A percentile compares a stretch with the other conserved stretches of the same genome.
phyloP scores from a whole-genome alignment of 176 grass and related monocot species.

The Oryza rufipogon region DNA sequence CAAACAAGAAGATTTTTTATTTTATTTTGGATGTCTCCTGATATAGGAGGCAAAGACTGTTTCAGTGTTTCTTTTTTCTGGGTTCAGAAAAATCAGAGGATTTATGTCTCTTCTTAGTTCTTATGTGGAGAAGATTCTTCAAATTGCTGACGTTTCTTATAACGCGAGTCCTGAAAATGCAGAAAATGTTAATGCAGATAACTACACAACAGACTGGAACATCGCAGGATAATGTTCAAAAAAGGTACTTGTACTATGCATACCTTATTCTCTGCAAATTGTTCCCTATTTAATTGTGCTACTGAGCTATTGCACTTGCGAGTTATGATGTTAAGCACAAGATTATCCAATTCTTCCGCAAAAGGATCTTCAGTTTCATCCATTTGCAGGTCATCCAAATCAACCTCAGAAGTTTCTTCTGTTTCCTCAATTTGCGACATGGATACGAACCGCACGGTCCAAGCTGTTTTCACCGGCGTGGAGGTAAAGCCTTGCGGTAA shows the following conservation, averaged over 20 bases:
- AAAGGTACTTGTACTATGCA: constrained; percentile 27
- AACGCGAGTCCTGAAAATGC: constrained; percentile 45
- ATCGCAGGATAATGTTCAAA: background rate
- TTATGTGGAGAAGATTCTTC: constrained; percentile 31
- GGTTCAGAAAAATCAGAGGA: constrained; percentile 29
- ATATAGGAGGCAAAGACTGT: constrained; percentile 24
- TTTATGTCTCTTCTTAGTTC: constrained; percentile 32
- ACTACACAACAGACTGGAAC: background rate
- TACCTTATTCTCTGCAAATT: constrained; percentile 47
- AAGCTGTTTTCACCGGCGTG: no score
- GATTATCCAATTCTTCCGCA: constrained; percentile 77
- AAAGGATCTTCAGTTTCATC: constrained; percentile 56
- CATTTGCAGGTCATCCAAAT: constrained; percentile 57
- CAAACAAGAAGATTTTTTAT: constrained; percentile 4
- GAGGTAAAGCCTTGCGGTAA: no score
- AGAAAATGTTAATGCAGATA: constrained; percentile 35
- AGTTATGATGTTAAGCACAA: constrained; percentile 77
- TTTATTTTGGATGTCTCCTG: constrained; percentile 27
- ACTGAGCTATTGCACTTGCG: constrained; percentile 49
- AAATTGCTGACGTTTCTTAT: constrained; percentile 25
- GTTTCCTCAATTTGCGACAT: constrained; percentile 39
- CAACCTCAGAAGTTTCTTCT: constrained; percentile 51
- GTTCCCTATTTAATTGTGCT: constrained; percentile 43
- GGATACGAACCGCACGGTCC: no score
- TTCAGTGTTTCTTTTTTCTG: constrained; percentile 36